phyloP scores from a whole-genome alignment of 768 basidiomycete species.

The Lentinula boryana region DNA sequence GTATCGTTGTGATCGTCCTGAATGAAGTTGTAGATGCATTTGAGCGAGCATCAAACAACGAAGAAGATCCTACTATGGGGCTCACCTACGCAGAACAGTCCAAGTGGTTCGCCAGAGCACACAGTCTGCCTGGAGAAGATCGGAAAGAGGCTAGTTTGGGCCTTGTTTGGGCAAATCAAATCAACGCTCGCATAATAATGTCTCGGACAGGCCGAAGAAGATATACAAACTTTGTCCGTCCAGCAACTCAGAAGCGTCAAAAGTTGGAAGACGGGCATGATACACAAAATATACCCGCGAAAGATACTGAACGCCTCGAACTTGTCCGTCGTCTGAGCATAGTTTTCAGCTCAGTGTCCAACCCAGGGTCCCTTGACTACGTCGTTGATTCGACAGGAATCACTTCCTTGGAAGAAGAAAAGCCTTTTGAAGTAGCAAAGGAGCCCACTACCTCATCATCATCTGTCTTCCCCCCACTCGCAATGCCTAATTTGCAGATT shows the following conservation, averaged over 20 bases:
- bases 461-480: constrained; percentile 1
- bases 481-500: constrained; percentile 13
- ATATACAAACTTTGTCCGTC: constrained; percentile 33
- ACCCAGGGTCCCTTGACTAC: constrained; percentile 64
- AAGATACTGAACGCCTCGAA: not conserved
- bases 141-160: constrained; percentile 81
- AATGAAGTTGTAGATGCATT: constrained; percentile 90
- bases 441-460: constrained; percentile 7
- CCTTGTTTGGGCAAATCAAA: constrained; percentile 89
- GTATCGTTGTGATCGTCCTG: constrained; percentile 73
- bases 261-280: constrained; percentile 6
- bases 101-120: constrained; percentile 67
- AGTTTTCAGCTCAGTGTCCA: constrained; percentile 67
- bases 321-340: constrained; percentile 69
- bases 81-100: constrained; percentile 69
- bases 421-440: not conserved
- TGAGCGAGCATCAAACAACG: constrained; percentile 22
- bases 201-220: constrained; percentile 67
- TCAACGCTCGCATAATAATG: constrained; percentile 82
- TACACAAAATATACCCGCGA: not conserved
- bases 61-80: constrained; percentile 22
- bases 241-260: constrained; percentile 10
- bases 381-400: constrained; percentile 64
- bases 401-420: constrained; percentile 17
- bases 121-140: constrained; percentile 50